phyloP scores from a whole-genome alignment of 495 filamentous ascomycete genomes.

The Darksidea phi region DNA sequence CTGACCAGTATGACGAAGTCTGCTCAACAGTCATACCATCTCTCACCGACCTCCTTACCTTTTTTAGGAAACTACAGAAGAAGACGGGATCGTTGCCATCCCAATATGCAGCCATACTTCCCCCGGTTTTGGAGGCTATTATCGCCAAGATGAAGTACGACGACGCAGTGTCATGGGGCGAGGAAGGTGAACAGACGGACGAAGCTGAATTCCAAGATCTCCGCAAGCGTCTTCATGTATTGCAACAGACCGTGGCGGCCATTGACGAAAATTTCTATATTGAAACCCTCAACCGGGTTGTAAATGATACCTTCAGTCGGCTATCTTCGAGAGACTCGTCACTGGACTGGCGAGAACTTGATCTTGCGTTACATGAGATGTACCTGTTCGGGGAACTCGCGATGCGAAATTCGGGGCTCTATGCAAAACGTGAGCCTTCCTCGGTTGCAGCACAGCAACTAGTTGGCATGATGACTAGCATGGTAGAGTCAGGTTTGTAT shows the following conservation, averaged over 20 bases:
- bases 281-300: conserved; percentile 76
- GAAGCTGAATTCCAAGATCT: conserved; percentile 98
- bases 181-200: conserved; percentile 91
- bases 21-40: conserved; percentile 92
- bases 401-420: conserved; percentile 77
- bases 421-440: conserved; percentile 74
- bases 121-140: conserved; percentile 84
- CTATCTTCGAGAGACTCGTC: conserved; percentile 66
- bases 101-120: conserved; percentile 73
- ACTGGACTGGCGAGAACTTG: conserved; percentile 92
- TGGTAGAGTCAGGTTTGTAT: conserved; percentile 83
- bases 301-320: conserved; percentile 75
- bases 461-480: conserved; percentile 84
- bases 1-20: conserved; percentile 96
- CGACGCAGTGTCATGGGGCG: conserved; percentile 88
- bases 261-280: conserved; percentile 84
- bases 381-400: conserved; percentile 93
- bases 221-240: conserved; percentile 77
- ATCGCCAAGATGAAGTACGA: conserved; percentile 95
- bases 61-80: conserved; percentile 76
- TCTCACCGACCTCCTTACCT: conserved; percentile 82
- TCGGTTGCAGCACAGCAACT: conserved; percentile 72
- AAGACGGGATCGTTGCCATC: conserved; percentile 57
- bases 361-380: conserved; percentile 95
- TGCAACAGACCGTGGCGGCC: conserved; percentile 85